phyloP scores from a whole-genome alignment of 768 basidiomycete species.

The Suillus placidus region DNA sequence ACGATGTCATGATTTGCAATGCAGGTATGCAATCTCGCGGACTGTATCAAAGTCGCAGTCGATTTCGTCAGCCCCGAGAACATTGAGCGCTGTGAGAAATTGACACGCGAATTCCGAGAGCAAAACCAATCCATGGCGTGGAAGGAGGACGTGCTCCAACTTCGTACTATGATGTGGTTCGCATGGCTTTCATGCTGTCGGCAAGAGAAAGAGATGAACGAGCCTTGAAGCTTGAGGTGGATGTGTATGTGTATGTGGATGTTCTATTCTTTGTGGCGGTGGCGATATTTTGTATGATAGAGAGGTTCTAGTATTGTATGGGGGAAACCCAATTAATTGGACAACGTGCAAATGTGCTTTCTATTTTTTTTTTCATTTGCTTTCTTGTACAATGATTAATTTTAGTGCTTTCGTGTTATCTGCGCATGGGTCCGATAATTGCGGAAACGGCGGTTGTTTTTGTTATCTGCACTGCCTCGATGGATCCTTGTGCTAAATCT shows the following conservation, averaged over 20 bases:
- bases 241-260: slow-evolving; percentile 20
- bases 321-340: slow-evolving; percentile 24
- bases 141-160: slow-evolving; percentile 93
- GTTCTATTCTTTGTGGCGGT: background rate
- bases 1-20: slow-evolving; percentile 10
- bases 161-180: slow-evolving; percentile 93
- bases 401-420: slow-evolving; percentile 9
- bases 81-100: slow-evolving; percentile 78
- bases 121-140: slow-evolving; percentile 87
- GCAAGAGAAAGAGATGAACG: slow-evolving; percentile 47
- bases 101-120: slow-evolving; percentile 87
- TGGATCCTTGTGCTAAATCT: too few relatives aligned
- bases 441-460: background rate
- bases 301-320: slow-evolving; percentile 31
- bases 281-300: slow-evolving; percentile 25
- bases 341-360: slow-evolving; percentile 27
- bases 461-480: background rate
- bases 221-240: slow-evolving; percentile 11
- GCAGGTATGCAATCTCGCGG: slow-evolving; percentile 89
- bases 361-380: slow-evolving; percentile 15
- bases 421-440: background rate
- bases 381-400: slow-evolving; percentile 30
- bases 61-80: slow-evolving; percentile 97
- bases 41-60: slow-evolving; percentile 93
- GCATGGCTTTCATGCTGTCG: slow-evolving; percentile 77